Evolutionary conservation across 1,284 basidiomycete species (phyloP).

Genomic region (Caloboletus firmus): DNA sequence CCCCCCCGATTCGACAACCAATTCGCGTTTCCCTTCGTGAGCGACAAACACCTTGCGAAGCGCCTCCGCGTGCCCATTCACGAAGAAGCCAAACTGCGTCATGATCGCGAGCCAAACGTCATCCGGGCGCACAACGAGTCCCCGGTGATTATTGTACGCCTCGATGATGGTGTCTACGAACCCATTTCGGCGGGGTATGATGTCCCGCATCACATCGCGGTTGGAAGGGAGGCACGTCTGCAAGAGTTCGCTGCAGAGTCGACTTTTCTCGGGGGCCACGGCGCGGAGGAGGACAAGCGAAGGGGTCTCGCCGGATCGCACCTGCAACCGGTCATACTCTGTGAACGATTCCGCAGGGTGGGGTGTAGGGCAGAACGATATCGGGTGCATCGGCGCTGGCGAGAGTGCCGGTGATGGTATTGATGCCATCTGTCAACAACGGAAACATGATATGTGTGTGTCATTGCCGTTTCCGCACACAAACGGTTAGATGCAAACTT

Average conservation of each 20-base stretch:
- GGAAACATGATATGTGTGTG: not conserved
- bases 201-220: constrained; percentile 27
- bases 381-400: not conserved
- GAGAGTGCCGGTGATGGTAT: not conserved
- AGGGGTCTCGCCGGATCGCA: constrained; percentile 24
- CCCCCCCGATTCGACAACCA: constrained; percentile 31
- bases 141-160: constrained; percentile 42
- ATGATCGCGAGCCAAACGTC: constrained; percentile 49
- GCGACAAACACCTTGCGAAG: constrained; percentile 42
- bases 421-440: constrained; percentile 8
- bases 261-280: constrained; percentile 21
- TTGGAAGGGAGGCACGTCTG: constrained; percentile 29
- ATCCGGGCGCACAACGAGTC: constrained; percentile 41
- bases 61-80: constrained; percentile 43
- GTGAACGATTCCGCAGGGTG: constrained; percentile 32
- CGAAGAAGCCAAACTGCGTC: constrained; percentile 44
- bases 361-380: constrained; percentile 28
- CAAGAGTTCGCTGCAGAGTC: constrained; percentile 23
- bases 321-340: constrained; percentile 30
- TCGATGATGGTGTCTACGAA: constrained; percentile 39
- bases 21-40: constrained; percentile 39
- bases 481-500: not conserved
- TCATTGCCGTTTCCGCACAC: not conserved
- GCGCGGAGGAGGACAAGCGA: constrained; percentile 22
- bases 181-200: constrained; percentile 35